Evolutionary conservation across 1,284 basidiomycete genomes (phyloP).

Genomic region (Fomitopsis pinicola): DNA sequence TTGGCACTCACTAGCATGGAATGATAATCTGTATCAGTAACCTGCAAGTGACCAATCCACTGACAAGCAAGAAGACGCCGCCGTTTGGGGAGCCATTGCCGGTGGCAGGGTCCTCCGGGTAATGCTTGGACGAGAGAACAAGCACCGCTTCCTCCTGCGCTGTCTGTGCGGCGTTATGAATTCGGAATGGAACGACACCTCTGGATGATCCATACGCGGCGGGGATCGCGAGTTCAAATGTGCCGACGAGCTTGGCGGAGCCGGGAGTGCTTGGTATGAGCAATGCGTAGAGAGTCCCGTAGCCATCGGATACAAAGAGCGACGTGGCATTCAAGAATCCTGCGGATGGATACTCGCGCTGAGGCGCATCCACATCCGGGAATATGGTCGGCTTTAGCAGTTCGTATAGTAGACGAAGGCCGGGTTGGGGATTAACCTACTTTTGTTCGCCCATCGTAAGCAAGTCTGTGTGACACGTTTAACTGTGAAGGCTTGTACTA

Average conservation of each 20-base stretch:
- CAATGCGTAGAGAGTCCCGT: constrained; percentile 64
- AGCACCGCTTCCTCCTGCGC: constrained; percentile 38
- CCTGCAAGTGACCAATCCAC: too few species aligned
- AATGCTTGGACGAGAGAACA: constrained; percentile 55
- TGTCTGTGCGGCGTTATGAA: constrained; percentile 42
- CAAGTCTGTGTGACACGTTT: constrained; percentile 29
- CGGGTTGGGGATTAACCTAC: constrained; percentile 51
- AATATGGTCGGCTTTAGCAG: constrained; percentile 51
- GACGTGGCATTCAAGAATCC: constrained; percentile 47
- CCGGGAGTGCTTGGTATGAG: constrained; percentile 32
- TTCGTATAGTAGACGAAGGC: constrained; percentile 54
- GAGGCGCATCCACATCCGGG: constrained; percentile 31
- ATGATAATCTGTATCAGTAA: too few species aligned
- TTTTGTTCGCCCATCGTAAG: constrained; percentile 14
- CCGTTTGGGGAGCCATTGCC: background rate
- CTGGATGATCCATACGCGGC: constrained; percentile 14
- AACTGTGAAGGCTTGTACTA: constrained; percentile 54
- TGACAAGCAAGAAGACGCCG: too few species aligned
- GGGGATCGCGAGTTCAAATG: constrained; percentile 45
- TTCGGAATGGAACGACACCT: constrained; percentile 48
- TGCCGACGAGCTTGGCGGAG: constrained; percentile 44
- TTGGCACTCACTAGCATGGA: too few species aligned
- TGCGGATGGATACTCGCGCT: constrained; percentile 76
- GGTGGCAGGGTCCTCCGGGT: constrained; percentile 19
- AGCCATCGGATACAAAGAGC: constrained; percentile 70